Evolutionary conservation across 352 stramenopile species (phyloP).

Genomic region (Globisporangium yorkense): DNA sequence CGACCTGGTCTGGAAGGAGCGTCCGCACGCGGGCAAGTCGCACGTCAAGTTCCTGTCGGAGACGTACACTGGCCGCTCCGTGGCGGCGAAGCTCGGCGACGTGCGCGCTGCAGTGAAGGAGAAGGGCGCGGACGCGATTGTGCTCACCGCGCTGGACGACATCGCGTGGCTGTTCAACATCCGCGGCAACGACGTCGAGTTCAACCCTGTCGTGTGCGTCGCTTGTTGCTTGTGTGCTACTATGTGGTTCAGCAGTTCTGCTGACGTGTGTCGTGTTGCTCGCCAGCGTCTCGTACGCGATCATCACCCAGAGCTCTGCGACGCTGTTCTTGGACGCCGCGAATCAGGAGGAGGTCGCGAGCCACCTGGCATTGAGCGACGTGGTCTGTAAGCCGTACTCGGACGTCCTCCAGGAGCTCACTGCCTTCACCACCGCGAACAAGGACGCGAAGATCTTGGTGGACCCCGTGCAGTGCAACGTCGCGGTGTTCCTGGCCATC

Average conservation of each 20-base stretch:
- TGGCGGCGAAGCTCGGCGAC: conserved; percentile 87
- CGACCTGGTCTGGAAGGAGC: conserved; percentile 91
- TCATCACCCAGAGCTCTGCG: conserved; percentile 87
- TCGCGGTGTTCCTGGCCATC: conserved; percentile 77
- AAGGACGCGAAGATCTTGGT: conserved; percentile 60
- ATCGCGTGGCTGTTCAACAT: conserved; percentile 98
- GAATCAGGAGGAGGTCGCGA: conserved; percentile 52
- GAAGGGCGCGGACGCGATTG: conserved; percentile 89
- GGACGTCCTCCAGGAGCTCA: conserved; percentile 38
- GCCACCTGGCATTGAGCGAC: conserved; percentile 39
- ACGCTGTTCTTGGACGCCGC: conserved; percentile 90
- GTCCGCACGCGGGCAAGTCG: conserved; percentile 60
- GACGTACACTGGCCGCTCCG: conserved; percentile 89
- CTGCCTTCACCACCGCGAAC: conserved; percentile 40
- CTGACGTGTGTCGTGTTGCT: neutral
- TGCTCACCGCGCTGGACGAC: conserved; percentile 96
- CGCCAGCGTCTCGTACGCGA: conserved; percentile 86
- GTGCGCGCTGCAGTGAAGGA: conserved; percentile 80
- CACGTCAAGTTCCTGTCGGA: conserved; percentile 90
- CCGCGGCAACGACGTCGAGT: conserved; percentile 94
- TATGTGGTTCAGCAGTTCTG: neutral
- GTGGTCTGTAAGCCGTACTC: conserved; percentile 66
- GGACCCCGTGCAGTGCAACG: conserved; percentile 80
- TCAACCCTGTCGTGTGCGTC: conserved; percentile 96
- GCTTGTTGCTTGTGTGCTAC: neutral